Conservation (phyloP, 2,329 filamentous ascomycete species). For the Endothia cerciana region DNA sequence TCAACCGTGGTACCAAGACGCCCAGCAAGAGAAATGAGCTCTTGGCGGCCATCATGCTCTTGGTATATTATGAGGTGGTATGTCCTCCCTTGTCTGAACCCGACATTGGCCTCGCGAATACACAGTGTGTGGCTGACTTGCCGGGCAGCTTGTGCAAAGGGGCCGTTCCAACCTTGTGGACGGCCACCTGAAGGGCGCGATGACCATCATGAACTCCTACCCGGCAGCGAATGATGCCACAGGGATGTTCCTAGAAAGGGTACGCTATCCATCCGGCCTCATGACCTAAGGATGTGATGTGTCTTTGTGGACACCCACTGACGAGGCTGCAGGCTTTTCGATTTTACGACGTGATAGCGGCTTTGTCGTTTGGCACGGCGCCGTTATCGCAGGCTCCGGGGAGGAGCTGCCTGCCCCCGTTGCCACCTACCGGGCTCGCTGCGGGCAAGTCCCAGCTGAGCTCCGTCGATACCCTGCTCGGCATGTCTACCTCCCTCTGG, state of each 20-base stretch:
- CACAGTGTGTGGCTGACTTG: slow-evolving; percentile 25
- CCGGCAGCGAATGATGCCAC: slow-evolving; percentile 53
- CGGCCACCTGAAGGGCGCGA: slow-evolving; percentile 63
- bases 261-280: slow-evolving; percentile 38
- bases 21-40: slow-evolving; percentile 58
- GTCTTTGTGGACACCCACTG: background rate
- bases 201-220: slow-evolving; percentile 61
- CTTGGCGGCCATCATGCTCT: slow-evolving; percentile 62
- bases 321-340: slow-evolving; percentile 56
- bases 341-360: slow-evolving; percentile 68
- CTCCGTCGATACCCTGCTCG: slow-evolving; percentile 62
- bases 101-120: too few relatives aligned
- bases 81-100: slow-evolving; percentile 35
- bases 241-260: slow-evolving; percentile 61
- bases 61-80: slow-evolving; percentile 68
- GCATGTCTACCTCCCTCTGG: slow-evolving; percentile 66
- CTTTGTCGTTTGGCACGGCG: slow-evolving; percentile 62
- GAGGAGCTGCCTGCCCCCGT: slow-evolving; percentile 49
- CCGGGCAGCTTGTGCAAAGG: slow-evolving; percentile 60
- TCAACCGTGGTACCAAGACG: slow-evolving; percentile 52
- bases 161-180: slow-evolving; percentile 63
- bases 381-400: slow-evolving; percentile 57
- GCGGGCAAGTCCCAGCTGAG: slow-evolving; percentile 48
- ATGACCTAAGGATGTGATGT: background rate
- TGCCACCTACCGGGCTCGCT: slow-evolving; percentile 51